Evolutionary conservation across 1,284 basidiomycete species (phyloP).

Genomic region (Chondrostereum purpureum): DNA sequence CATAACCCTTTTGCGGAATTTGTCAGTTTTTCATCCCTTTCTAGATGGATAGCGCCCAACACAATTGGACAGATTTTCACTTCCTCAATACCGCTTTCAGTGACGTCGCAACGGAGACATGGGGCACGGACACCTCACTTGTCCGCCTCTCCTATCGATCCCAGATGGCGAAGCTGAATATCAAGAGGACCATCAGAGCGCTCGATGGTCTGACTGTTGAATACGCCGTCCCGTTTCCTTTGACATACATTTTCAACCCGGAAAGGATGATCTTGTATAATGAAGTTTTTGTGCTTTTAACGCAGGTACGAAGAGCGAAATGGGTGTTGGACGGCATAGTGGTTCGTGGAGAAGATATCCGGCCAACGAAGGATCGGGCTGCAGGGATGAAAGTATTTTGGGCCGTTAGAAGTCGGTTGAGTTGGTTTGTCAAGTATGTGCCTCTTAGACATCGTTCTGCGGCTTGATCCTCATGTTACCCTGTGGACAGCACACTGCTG

Average conservation of each 20-base stretch:
- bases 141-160: conserved; percentile 68
- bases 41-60: conserved; percentile 60
- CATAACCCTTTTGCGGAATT: conserved; percentile 2
- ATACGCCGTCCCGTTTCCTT: conserved; percentile 76
- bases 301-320: conserved; percentile 73
- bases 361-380: conserved; percentile 22
- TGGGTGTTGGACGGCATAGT: conserved; percentile 62
- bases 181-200: conserved; percentile 47
- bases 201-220: conserved; percentile 66
- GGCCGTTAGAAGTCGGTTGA: conserved; percentile 65
- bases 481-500: conserved; percentile 49
- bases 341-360: conserved; percentile 39
- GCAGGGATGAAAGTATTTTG: conserved; percentile 62
- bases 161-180: conserved; percentile 34
- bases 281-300: conserved; percentile 69
- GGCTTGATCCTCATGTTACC: conserved; percentile 11
- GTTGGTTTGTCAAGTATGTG: conserved; percentile 80
- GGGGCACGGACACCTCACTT: conserved; percentile 65
- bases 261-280: conserved; percentile 55
- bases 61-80: conserved; percentile 79
- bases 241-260: conserved; percentile 73
- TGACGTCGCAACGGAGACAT: conserved; percentile 43
- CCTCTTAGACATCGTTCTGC: background rate
- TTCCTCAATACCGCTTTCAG: conserved; percentile 73
- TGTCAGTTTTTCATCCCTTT: background rate